A percentile compares a stretch with the other conserved stretches of the same genome.
Evolutionary conservation across 1,139 yeast genomes (phyloP).

Genomic region (Fermentozyma sake): DNA sequence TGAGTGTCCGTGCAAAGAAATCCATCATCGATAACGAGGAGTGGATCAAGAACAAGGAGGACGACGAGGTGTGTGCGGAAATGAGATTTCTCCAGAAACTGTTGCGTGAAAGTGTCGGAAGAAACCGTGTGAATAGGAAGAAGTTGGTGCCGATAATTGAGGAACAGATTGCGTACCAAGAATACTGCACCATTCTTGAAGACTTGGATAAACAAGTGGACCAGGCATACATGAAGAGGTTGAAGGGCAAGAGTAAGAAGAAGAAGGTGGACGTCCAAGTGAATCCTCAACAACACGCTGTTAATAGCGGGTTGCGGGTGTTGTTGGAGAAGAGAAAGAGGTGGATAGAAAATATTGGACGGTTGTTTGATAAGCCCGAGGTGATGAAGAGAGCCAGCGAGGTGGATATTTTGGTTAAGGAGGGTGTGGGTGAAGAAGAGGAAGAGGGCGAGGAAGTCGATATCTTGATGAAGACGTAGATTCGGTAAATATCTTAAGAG

Average conservation of each 20-base stretch:
- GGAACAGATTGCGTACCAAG: conserved; percentile 93
- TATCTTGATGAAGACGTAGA: conserved; percentile 43
- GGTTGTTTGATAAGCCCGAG: conserved; percentile 64
- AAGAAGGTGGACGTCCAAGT: conserved; percentile 48
- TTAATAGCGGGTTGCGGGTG: conserved; percentile 73
- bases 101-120: conserved; percentile 54
- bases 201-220: conserved; percentile 96
- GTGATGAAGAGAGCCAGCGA: conserved; percentile 74
- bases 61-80: conserved; percentile 90
- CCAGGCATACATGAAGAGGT: conserved; percentile 83
- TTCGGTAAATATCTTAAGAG: too few species aligned
- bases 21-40: conserved; percentile 55
- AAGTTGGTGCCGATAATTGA: conserved; percentile 70
- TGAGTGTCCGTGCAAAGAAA: conserved; percentile 9
- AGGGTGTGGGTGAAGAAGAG: conserved; percentile 37
- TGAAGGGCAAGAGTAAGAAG: conserved; percentile 78
- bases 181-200: conserved; percentile 81
- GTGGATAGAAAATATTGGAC: conserved; percentile 90
- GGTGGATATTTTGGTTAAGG: conserved; percentile 47
- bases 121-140: conserved; percentile 67
- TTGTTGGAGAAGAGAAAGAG: conserved; percentile 79
- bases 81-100: conserved; percentile 69
- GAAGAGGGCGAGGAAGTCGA: conserved; percentile 44
- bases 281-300: conserved; percentile 45
- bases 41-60: conserved; percentile 82